Percentiles rank a stretch among this genome's conserved stretches.
phyloP scores from a whole-genome alignment of 345 rosid species.

The Eucalyptus curtisii region DNA sequence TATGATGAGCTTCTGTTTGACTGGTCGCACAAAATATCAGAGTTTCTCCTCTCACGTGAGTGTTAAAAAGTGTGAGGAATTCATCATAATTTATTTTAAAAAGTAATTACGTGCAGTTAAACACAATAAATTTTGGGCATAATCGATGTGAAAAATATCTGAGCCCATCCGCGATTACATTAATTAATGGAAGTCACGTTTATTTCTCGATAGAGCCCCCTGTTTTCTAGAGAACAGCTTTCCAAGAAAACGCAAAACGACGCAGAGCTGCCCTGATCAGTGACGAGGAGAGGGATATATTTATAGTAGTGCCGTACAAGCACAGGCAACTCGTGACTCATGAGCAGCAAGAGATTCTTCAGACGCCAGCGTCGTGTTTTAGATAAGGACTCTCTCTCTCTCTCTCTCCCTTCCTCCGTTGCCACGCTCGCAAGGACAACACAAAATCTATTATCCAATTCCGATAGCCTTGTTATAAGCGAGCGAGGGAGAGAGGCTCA shows the following conservation, averaged over 20 bases:
- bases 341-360: neutral
- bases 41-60: neutral
- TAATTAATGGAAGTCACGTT: neutral
- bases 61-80: neutral
- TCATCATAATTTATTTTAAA: neutral
- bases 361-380: neutral
- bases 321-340: neutral
- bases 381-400: neutral
- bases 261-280: neutral
- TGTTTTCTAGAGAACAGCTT: neutral
- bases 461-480: neutral
- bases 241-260: neutral
- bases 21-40: neutral
- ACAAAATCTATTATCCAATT: neutral
- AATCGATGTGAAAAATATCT: neutral
- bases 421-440: neutral
- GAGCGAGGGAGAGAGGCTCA: neutral
- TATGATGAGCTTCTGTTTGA: neutral
- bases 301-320: fast-evolving
- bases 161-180: neutral
- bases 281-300: neutral
- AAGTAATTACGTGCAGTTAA: too few relatives aligned
- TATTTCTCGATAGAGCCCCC: neutral
- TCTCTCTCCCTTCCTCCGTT: neutral
- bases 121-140: neutral